phyloP scores from a whole-genome alignment of 1,284 basidiomycete species.

The Trichosporon inkin region DNA sequence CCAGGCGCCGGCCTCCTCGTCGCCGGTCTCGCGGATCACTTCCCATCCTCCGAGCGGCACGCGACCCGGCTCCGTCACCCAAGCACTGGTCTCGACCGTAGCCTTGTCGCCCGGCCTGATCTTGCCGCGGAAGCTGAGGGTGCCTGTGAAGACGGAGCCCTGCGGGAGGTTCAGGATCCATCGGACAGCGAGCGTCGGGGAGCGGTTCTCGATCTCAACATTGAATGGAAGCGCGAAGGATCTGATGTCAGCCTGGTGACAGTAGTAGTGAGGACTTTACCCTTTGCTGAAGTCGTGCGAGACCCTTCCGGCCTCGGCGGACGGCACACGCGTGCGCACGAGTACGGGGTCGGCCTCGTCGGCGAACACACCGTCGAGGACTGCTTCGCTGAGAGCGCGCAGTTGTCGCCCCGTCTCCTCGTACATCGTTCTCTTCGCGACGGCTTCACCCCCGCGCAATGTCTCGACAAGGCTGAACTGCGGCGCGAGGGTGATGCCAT shows the following conservation, averaged over 20 bases:
- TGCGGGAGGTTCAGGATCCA: constrained; percentile 35
- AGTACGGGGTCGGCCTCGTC: constrained; percentile 66
- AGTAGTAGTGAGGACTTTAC: too few relatives aligned
- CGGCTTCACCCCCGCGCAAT: constrained; percentile 58
- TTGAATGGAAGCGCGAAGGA: constrained; percentile 58
- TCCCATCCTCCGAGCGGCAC: constrained; percentile 36
- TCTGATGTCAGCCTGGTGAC: constrained; percentile 48
- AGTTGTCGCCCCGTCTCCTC: constrained; percentile 77
- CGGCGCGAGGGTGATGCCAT: constrained; percentile 64
- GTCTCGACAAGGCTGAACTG: constrained; percentile 57
- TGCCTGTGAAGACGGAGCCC: constrained; percentile 25
- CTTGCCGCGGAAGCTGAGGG: constrained; percentile 29
- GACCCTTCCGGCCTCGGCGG: constrained; percentile 41
- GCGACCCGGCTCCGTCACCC: constrained; percentile 29
- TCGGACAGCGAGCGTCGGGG: constrained; percentile 31
- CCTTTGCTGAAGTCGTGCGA: constrained; percentile 64
- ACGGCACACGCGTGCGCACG: constrained; percentile 23
- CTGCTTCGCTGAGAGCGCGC: constrained; percentile 60
- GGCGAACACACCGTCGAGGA: constrained; percentile 71
- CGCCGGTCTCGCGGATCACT: constrained; percentile 19
- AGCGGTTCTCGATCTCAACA: constrained; percentile 62
- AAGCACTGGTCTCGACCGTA: constrained; percentile 23
- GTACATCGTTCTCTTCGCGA: constrained; percentile 73
- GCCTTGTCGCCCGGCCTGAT: constrained; percentile 20
- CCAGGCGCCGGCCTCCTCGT: constrained; percentile 4